phyloP scores from a whole-genome alignment of 352 stramenopile species.

The Pythium guiyangense region DNA sequence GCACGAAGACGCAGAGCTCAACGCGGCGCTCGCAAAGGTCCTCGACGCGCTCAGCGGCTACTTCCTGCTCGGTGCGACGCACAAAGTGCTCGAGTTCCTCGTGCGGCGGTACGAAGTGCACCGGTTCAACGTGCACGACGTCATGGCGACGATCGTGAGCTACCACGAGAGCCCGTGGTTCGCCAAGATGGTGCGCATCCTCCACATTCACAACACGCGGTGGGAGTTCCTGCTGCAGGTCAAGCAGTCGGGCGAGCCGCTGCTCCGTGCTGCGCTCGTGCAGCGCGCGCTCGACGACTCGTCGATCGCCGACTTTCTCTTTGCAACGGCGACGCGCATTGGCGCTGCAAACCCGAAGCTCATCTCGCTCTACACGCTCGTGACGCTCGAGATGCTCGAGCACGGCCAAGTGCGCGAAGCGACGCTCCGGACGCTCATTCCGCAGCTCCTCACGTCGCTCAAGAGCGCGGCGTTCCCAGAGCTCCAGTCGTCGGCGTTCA shows the following conservation, averaged over 20 bases:
- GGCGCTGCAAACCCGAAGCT: constrained; percentile 67
- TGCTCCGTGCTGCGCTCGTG: constrained; percentile 66
- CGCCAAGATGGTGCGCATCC: constrained; percentile 75
- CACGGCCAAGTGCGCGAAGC: constrained; percentile 50
- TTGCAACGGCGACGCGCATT: constrained; percentile 52
- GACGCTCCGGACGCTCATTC: constrained; percentile 77
- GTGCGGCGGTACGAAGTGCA: constrained; percentile 87
- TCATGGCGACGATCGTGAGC: constrained; percentile 78
- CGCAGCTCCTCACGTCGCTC: constrained; percentile 64
- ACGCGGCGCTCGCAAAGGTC: constrained; percentile 57
- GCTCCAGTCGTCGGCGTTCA: constrained; percentile 78
- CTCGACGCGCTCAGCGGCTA: constrained; percentile 82
- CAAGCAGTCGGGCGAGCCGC: constrained; percentile 61
- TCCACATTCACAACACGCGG: constrained; percentile 70
- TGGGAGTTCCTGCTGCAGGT: constrained; percentile 83
- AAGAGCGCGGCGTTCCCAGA: constrained; percentile 66
- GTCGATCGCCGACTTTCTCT: constrained; percentile 77
- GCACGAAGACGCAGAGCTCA: constrained; percentile 58
- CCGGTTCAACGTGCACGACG: constrained; percentile 78
- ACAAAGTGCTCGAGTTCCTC: constrained; percentile 89
- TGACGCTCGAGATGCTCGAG: constrained; percentile 82
- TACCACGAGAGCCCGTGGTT: constrained; percentile 88
- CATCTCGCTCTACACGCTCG: constrained; percentile 80
- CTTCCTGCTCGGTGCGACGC: constrained; percentile 67
- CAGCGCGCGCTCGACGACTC: constrained; percentile 69